Conservation (phyloP, 352 stramenopile species). For the Pythium brachiatum region DNA sequence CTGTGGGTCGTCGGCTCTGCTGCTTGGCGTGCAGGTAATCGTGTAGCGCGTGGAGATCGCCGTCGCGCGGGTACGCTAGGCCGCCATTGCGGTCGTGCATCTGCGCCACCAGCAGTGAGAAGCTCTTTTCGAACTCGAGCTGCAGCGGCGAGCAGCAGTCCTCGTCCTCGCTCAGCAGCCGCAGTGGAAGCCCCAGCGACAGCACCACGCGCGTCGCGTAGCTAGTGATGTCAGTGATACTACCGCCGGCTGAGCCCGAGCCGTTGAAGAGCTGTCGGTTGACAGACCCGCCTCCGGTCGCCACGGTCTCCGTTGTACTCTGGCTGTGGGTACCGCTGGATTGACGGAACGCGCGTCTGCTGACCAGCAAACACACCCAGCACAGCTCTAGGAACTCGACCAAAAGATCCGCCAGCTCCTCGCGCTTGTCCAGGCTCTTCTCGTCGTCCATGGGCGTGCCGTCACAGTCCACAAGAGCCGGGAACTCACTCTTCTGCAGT, state of each 20-base stretch:
- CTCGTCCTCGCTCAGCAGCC: conserved; percentile 9
- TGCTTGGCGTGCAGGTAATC: conserved; percentile 29
- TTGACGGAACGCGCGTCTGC: conserved; percentile 52
- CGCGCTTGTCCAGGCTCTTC: conserved; percentile 33
- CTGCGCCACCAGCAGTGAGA: conserved; percentile 45
- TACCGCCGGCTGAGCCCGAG: neutral
- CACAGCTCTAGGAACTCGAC: conserved; percentile 58
- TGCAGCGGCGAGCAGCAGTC: conserved; percentile 49
- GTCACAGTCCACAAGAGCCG: conserved; percentile 31
- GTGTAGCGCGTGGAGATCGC: conserved; percentile 30
- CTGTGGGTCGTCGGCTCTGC: neutral
- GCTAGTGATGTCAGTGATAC: neutral
- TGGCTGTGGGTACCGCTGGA: conserved; percentile 4
- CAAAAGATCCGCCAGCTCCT: conserved; percentile 52
- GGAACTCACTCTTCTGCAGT: neutral
- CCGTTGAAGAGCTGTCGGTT: neutral
- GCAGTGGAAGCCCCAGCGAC: neutral
- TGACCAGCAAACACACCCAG: conserved; percentile 57
- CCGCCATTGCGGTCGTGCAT: conserved; percentile 33
- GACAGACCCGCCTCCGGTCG: neutral
- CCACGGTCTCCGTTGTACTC: neutral
- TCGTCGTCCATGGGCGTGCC: conserved; percentile 34
- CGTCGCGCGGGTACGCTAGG: conserved; percentile 29
- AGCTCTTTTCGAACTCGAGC: conserved; percentile 68
- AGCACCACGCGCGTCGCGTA: neutral